Evolutionary conservation across 441 rosid species (phyloP), one percentile per base, ranked within the genome.

Genomic region (Jatropha multifida): DNA sequence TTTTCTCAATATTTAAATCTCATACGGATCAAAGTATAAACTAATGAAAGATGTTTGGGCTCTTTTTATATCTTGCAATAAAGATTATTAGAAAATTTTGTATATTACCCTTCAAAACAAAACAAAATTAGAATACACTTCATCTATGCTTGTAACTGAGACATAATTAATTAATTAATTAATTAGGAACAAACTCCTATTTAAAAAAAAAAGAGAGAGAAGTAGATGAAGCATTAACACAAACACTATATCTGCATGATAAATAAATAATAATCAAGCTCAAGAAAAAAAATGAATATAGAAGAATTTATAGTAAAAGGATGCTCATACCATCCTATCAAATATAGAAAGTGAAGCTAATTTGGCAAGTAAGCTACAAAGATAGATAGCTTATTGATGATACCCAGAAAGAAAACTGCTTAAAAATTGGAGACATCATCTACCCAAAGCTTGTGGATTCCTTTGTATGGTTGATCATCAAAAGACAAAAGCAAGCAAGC

Each of bases 391-490:
- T 27, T 15, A 17, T 71, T 18, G 78, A 10, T 55, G 72, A 76
- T 65, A 70, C 58, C 68, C 71, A 73, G 74, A 59, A 23, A 74
- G 42, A 23, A 37, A 18, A 52, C 59, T 78, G 79, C 79, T 79
- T 72, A 78, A 73, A 72, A 80, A 74, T 58, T 73, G 77, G 82
- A 74, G 74, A 80, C 78, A 76, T 54, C 73, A 42, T 42, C 7
- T 42, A 42, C 41, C 70, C 62, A 65, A 42, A 46, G 12, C 37
- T 56, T 52, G 61, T 65, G 18, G 41, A 69, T 67, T 66, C 17
- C 26, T 78, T 26, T 72, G 73, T 49, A 44, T 44, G 79, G 65
- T n/a, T 78, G 78, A 83, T 80, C 74, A 69, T 77, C 78, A 67
- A 52, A 70, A 76, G 66, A 78, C 79, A 77, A 68, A 77, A 59